phyloP scores from a whole-genome alignment of 2,329 filamentous ascomycete genomes.

The Colletotrichum simmondsii region DNA sequence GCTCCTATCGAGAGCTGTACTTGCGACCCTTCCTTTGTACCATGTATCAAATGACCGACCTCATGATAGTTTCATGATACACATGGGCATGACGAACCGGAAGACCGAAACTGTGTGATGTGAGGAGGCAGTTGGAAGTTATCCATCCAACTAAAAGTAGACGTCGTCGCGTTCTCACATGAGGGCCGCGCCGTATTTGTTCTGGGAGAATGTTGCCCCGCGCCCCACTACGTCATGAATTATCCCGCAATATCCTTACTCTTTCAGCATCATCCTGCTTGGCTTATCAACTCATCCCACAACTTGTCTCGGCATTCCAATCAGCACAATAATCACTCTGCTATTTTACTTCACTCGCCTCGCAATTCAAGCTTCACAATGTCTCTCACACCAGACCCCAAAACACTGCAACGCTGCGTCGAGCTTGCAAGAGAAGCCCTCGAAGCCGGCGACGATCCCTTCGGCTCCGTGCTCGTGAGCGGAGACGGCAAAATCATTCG shows the following conservation, averaged over 20 bases:
- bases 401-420: conserved; percentile 38
- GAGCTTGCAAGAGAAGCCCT: conserved; percentile 49
- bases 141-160: no score
- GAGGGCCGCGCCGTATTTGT: no score
- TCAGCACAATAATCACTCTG: background rate
- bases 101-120: no score
- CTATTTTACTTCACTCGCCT: no score
- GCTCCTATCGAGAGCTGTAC: no score
- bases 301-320: background rate
- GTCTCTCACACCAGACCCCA: conserved; percentile 22
- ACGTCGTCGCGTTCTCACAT: no score
- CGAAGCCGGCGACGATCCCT: conserved; percentile 48
- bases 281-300: background rate
- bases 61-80: no score
- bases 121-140: no score
- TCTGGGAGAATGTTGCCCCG: conserved; percentile 2
- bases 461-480: conserved; percentile 49
- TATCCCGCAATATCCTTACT: background rate
- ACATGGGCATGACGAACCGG: no score
- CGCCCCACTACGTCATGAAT: conserved; percentile 1
- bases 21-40: no score
- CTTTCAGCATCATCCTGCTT: background rate
- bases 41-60: no score
- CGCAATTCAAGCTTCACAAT: conserved; percentile 10
- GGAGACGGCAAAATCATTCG: conserved; percentile 40